phyloP scores from a whole-genome alignment of 805 yeast genomes.

The Ogataea pini region DNA sequence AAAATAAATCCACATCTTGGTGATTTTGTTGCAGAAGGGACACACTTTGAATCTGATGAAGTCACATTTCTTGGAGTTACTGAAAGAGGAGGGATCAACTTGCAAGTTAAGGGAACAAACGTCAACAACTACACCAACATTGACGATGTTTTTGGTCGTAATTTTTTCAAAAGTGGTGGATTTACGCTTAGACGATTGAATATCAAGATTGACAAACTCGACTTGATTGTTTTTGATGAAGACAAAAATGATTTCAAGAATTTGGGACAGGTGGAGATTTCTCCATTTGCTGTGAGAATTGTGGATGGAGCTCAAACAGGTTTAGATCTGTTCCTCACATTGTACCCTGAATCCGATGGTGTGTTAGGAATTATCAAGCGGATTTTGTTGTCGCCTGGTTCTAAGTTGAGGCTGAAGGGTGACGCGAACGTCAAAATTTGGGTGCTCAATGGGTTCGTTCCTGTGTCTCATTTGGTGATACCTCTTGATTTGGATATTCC shows the following conservation, averaged over 20 bases:
- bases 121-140: slow-evolving; percentile 35
- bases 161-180: slow-evolving; percentile 37
- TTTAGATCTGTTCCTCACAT: slow-evolving; percentile 31
- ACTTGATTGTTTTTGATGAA: slow-evolving; percentile 31
- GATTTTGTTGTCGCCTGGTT: slow-evolving; percentile 33
- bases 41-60: slow-evolving; percentile 33
- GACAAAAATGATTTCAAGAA: slow-evolving; percentile 23
- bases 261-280: slow-evolving; percentile 36
- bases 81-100: slow-evolving; percentile 35
- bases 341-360: slow-evolving; percentile 37
- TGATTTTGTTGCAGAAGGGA: slow-evolving; percentile 35
- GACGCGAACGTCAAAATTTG: slow-evolving; percentile 34
- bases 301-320: slow-evolving; percentile 28
- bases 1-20: slow-evolving; percentile 33
- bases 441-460: slow-evolving; percentile 36
- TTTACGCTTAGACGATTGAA: slow-evolving; percentile 29
- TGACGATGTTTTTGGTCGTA: slow-evolving; percentile 27
- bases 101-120: slow-evolving; percentile 35
- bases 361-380: slow-evolving; percentile 36
- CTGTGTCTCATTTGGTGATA: slow-evolving; percentile 33
- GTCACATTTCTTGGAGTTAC: slow-evolving; percentile 34
- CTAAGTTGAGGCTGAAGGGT: slow-evolving; percentile 36
- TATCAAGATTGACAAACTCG: slow-evolving; percentile 34
- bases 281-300: slow-evolving; percentile 37
- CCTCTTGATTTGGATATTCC: slow-evolving; percentile 35